These are phyloP conservation scores for Coniosporium apollinis DNA, from an alignment of 495 filamentous ascomycete species.

Conservation along the genomic window DNA sequence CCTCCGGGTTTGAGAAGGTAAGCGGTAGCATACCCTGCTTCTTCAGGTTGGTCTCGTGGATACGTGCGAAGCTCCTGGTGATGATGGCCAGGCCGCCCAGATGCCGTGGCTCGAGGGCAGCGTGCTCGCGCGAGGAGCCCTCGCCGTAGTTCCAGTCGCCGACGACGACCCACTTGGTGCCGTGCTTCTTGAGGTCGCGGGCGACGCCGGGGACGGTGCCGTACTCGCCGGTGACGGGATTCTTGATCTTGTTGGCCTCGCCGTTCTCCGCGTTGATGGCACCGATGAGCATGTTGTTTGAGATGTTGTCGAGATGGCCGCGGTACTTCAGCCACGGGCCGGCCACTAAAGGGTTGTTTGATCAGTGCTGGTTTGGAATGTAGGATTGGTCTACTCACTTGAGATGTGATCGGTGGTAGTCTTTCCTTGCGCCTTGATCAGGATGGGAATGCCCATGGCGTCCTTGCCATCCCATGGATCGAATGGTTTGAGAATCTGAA, in stretches of 20 bases:
- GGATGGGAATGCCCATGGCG: conserved; percentile 67
- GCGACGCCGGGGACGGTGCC: conserved; percentile 86
- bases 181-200: conserved; percentile 96
- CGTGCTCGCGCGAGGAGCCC: conserved; percentile 93
- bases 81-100: conserved; percentile 96
- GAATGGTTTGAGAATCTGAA: conserved; percentile 84
- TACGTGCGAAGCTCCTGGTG: conserved; percentile 90
- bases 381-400: conserved; percentile 26
- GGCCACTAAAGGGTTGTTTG: conserved; percentile 40
- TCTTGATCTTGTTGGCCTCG: conserved; percentile 97
- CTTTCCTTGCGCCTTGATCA: conserved; percentile 97
- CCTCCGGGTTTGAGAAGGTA: conserved; percentile 82
- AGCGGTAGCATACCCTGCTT: conserved; percentile 99
- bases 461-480: conserved; percentile 89
- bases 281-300: conserved; percentile 99
- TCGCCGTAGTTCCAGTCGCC: conserved; percentile 99
- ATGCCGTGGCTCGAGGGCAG: conserved; percentile 92
- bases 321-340: conserved; percentile 99
- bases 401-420: conserved; percentile 99
- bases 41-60: conserved; percentile 99
- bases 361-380: neutral
- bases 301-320: conserved; percentile 99
- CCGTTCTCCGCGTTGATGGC: conserved; percentile 90
- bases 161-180: conserved; percentile 91
- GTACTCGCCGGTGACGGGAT: conserved; percentile 64